Percentiles rank a stretch among this genome's conserved stretches.
Conservation (phyloP, 2,329 filamentous ascomycete genomes). For the Aspergillaceae sp. region DNA sequence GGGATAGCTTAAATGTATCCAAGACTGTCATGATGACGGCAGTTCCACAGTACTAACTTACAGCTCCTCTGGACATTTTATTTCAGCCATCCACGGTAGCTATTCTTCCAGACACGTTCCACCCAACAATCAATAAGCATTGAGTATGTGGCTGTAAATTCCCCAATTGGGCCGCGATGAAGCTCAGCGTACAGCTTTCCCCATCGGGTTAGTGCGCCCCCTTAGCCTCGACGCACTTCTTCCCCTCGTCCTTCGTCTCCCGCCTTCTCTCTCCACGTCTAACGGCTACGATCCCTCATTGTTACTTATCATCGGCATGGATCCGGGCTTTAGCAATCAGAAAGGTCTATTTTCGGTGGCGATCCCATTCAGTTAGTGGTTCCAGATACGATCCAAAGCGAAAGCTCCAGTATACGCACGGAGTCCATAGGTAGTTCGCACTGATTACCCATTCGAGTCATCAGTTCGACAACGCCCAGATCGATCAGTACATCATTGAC, state of each 20-base stretch:
- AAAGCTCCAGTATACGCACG: not conserved
- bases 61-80: no score
- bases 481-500: not conserved
- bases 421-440: not conserved
- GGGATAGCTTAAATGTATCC: no score
- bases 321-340: not conserved
- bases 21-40: no score
- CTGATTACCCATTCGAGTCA: constrained; percentile 1
- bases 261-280: not conserved
- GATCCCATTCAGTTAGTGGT: not conserved
- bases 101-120: no score
- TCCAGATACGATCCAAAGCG: not conserved
- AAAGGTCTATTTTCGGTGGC: not conserved
- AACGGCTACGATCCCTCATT: not conserved
- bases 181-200: not conserved
- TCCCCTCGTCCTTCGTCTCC: not conserved
- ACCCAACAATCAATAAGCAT: no score
- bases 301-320: not conserved
- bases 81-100: no score
- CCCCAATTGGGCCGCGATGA: not conserved
- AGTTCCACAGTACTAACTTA: no score
- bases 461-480: not conserved
- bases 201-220: not conserved
- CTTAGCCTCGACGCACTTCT: not conserved
- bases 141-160: not conserved